Conservation (phyloP, 352 stramenopile genomes). For the Phytophthora rubi region DNA sequence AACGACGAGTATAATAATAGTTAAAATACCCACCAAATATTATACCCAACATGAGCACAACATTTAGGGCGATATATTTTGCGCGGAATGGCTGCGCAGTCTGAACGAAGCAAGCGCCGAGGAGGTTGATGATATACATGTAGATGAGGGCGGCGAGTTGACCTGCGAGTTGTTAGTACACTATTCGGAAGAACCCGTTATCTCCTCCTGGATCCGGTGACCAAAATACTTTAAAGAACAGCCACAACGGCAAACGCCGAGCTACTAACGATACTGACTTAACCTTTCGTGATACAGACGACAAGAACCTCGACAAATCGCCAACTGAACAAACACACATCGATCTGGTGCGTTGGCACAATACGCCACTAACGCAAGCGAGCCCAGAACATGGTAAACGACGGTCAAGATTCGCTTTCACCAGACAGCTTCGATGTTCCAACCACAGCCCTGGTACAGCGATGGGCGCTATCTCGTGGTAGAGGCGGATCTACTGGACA, state of each 20-base stretch:
- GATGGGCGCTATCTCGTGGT: not conserved
- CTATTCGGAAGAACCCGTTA: not conserved
- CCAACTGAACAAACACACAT: not conserved
- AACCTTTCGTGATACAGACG: slow-evolving; percentile 19
- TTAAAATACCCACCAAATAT: too few species aligned
- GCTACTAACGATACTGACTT: not conserved
- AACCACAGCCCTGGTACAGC: not conserved
- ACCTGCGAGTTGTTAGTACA: too few species aligned
- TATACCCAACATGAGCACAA: too few species aligned
- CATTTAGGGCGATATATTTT: too few species aligned
- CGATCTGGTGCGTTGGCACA: not conserved
- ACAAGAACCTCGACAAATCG: not conserved
- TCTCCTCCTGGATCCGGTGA: not conserved
- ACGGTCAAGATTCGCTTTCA: not conserved
- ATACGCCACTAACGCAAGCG: not conserved
- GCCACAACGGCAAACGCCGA: not conserved
- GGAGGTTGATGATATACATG: too few species aligned
- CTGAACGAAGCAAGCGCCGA: too few species aligned
- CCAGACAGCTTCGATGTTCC: slow-evolving; percentile 1
- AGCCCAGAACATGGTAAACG: not conserved
- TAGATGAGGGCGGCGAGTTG: too few species aligned
- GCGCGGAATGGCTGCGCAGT: too few species aligned
- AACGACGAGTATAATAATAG: too few species aligned
- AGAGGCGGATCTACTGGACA: not conserved
- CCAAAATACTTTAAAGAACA: not conserved